phyloP scores from a whole-genome alignment of 106 monocot species.

The Phalaenopsis equestris region DNA sequence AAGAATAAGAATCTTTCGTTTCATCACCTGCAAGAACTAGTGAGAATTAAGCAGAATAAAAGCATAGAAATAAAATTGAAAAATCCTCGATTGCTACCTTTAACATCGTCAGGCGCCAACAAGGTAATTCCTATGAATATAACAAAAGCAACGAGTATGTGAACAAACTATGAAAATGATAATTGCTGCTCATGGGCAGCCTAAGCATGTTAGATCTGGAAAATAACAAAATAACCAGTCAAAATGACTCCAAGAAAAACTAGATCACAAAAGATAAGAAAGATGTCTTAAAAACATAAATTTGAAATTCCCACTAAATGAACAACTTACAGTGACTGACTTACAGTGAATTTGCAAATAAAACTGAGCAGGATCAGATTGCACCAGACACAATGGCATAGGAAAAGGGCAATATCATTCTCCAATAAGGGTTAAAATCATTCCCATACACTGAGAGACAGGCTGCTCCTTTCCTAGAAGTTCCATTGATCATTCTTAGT shows the following conservation, averaged over 20 bases:
- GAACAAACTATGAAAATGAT: conserved; percentile 89
- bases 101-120: conserved; percentile 79
- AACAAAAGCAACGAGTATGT: conserved; percentile 81
- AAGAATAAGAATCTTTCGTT: conserved; percentile 31
- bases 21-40: conserved; percentile 32
- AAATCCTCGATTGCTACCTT: conserved; percentile 37
- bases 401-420: conserved; percentile 73
- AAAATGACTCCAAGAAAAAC: background rate
- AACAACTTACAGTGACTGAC: conserved; percentile 5
- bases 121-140: conserved; percentile 91
- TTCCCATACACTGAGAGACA: conserved; percentile 36
- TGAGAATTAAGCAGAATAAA: background rate
- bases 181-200: conserved; percentile 67
- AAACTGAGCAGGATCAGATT: conserved; percentile 88
- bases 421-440: conserved; percentile 58
- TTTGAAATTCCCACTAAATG: background rate
- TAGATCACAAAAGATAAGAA: background rate
- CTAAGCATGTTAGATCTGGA: conserved; percentile 90
- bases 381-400: conserved; percentile 96
- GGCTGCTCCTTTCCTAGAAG: conserved; percentile 66
- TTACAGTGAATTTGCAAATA: conserved; percentile 51
- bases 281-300: background rate
- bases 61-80: background rate
- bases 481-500: conserved; percentile 10
- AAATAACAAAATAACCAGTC: background rate